Percentiles rank a stretch among this genome's conserved stretches.
Evolutionary conservation across 2,329 filamentous ascomycete genomes (phyloP).

Genomic region (Alternaria gansuensis): DNA sequence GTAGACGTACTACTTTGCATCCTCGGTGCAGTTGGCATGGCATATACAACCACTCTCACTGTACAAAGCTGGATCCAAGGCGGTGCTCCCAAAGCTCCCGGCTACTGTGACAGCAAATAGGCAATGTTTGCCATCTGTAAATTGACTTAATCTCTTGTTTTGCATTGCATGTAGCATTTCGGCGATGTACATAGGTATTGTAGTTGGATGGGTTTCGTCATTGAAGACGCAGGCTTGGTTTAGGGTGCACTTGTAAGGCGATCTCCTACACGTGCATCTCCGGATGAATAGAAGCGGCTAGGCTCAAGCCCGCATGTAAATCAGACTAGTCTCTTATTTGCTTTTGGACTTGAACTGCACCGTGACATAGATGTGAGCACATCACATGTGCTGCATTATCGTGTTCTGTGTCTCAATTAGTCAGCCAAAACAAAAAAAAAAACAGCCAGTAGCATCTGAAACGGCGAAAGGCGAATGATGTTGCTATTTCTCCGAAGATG

Average conservation of each 20-base stretch:
- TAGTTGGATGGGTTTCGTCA: constrained; percentile 5
- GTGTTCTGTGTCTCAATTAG: not conserved
- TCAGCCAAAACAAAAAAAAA: no score
- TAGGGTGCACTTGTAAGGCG: not conserved
- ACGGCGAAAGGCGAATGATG: constrained; percentile 2
- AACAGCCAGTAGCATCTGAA: constrained; percentile 2
- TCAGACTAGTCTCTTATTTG: constrained; percentile 8
- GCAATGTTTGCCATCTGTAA: not conserved
- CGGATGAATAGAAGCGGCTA: constrained; percentile 9
- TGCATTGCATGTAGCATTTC: constrained; percentile 19
- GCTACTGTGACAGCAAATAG: constrained; percentile 67
- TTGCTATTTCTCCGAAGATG: constrained; percentile 11
- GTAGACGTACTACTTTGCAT: constrained; percentile 79
- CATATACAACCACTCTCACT: constrained; percentile 88
- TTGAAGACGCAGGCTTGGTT: constrained; percentile 3
- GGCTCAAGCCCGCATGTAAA: constrained; percentile 1
- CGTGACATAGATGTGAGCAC: constrained; percentile 4
- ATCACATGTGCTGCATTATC: not conserved
- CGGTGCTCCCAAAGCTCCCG: constrained; percentile 61
- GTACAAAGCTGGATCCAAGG: constrained; percentile 83
- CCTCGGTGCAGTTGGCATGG: constrained; percentile 87
- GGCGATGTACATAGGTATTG: constrained; percentile 18
- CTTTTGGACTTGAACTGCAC: constrained; percentile 6
- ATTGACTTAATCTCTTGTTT: constrained; percentile 2
- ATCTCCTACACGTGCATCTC: constrained; percentile 4